Evolutionary conservation across 257 asterid species (phyloP), one percentile per base, ranked within the genome.

Genomic region (Cruciata laevipes): DNA sequence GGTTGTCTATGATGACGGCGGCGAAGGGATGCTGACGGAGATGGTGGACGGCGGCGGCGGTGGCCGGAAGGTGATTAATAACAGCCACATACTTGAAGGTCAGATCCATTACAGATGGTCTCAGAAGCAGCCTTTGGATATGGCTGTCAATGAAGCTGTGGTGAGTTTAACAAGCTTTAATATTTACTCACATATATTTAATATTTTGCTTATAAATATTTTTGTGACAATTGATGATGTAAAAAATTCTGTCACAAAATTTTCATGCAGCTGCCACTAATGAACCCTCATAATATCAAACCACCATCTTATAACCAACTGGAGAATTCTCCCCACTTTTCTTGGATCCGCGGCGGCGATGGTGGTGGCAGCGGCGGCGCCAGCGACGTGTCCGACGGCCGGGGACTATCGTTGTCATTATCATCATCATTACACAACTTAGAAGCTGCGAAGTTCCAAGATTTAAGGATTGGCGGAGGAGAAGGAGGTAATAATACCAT

Each of bases 401-500:
- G 81, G 69, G 95, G 84, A 5, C 96, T 90, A 67, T 90, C 97
- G 21, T 69, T 90, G 33, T 88, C 97, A 13, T 63, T 90, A 9
- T 88, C 97, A 2, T 85, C 86, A 11, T 71, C 88, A 18, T 63
- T 83, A 35, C 71, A 76, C 23, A 78, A 78, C 68, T 49, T 87
- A 65, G 88, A 80, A 72, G 72, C 79, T 12, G 69, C 64, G 33
- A 83, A 83, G 75, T 63, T 82, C 27, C 87, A 84, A 62, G 83
- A 84, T 37, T 67, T 82, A 2, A 75, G 76, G 32, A 55, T 66
- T 9, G 84, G 77, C 6, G 65, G 65, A 38, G 47, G 47, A 37
- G 70, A 80, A n/a, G 85, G 78, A 31, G 13, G 30, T 80, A 33
- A 1, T 16, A 51, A 42, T 42, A 42, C 51, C 12, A 42, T 42